Percentiles rank a stretch among this genome's conserved stretches.
These are phyloP conservation scores for Stachybotrys elegans DNA, from an alignment of 2,329 filamentous ascomycete species.

Conservation along the genomic window DNA sequence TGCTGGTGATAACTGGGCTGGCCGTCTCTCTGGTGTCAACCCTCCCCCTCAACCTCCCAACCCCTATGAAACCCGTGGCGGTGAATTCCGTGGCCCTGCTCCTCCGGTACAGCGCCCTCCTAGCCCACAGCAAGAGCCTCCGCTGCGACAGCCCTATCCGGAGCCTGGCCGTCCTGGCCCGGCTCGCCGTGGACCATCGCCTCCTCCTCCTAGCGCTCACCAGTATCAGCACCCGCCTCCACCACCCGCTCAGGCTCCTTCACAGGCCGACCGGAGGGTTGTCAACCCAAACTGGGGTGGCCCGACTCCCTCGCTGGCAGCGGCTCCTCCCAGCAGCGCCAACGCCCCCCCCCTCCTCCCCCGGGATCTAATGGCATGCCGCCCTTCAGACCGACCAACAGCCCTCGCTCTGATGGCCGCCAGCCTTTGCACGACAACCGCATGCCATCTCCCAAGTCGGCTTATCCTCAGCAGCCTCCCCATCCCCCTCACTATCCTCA, in stretches of 20 bases:
- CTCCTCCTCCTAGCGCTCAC: conserved; percentile 44
- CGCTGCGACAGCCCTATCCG: conserved; percentile 59
- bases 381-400: conserved; percentile 66
- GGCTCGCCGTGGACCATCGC: conserved; percentile 48
- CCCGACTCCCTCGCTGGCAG: conserved; percentile 39
- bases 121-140: conserved; percentile 66
- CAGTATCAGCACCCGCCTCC: conserved; percentile 42
- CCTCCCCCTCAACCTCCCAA: conserved; percentile 70
- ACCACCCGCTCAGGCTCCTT: conserved; percentile 40
- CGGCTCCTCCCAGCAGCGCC: conserved; percentile 29
- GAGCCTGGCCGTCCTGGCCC: conserved; percentile 24
- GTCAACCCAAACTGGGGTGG: conserved; percentile 56
- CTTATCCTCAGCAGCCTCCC: conserved; percentile 64
- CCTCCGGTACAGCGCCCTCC: conserved; percentile 66
- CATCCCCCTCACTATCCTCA: conserved; percentile 54
- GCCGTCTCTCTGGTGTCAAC: conserved; percentile 74
- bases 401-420: conserved; percentile 71
- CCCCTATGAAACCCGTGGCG: conserved; percentile 69
- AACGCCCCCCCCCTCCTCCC: conserved; percentile 36
- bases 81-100: conserved; percentile 63
- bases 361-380: conserved; percentile 57
- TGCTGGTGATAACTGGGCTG: conserved; percentile 51
- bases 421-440: conserved; percentile 78
- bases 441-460: conserved; percentile 85
- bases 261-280: conserved; percentile 48